These are phyloP conservation scores for Lachancea mirantina DNA, from an alignment of 805 yeast genomes.

Conservation along the genomic window DNA sequence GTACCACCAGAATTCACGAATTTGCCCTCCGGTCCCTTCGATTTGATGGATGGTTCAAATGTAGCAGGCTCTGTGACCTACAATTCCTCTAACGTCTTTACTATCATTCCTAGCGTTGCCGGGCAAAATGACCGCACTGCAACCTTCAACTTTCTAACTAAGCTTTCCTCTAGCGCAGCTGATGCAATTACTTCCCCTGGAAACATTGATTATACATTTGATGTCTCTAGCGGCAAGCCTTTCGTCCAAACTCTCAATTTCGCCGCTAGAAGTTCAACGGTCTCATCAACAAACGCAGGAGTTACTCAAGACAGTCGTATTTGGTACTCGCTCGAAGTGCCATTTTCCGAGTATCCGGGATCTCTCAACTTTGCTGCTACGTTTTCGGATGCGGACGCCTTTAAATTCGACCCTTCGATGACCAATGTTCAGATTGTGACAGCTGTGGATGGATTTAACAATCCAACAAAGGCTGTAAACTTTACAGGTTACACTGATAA, in stretches of 20 bases:
- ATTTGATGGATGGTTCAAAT: constrained; percentile 12
- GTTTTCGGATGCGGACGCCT: constrained; percentile 10
- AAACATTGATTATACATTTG: constrained; percentile 16
- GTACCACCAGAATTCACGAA: constrained; percentile 21
- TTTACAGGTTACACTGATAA: constrained; percentile 20
- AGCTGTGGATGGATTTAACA: constrained; percentile 20
- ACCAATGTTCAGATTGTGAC: constrained; percentile 21
- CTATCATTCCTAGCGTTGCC: constrained; percentile 13
- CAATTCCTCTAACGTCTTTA: constrained; percentile 19
- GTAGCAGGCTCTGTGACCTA: constrained; percentile 17
- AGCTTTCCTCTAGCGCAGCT: constrained; percentile 15
- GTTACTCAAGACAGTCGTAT: constrained; percentile 18
- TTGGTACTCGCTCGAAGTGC: constrained; percentile 27
- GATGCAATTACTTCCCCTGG: constrained; percentile 14
- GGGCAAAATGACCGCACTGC: constrained; percentile 13
- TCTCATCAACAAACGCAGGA: constrained; percentile 23
- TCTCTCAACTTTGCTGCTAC: constrained; percentile 18
- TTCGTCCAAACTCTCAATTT: constrained; percentile 18
- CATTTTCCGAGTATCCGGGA: constrained; percentile 15
- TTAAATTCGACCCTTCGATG: constrained; percentile 14
- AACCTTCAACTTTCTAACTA: constrained; percentile 22
- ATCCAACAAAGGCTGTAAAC: constrained; percentile 20
- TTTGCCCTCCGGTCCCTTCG: constrained; percentile 18
- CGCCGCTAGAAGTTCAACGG: constrained; percentile 14
- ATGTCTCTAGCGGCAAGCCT: constrained; percentile 16